Percentiles rank a stretch among this genome's conserved stretches.
Conservation (phyloP, 78 protist species). For the Cavenderia fasciculata region DNA sequence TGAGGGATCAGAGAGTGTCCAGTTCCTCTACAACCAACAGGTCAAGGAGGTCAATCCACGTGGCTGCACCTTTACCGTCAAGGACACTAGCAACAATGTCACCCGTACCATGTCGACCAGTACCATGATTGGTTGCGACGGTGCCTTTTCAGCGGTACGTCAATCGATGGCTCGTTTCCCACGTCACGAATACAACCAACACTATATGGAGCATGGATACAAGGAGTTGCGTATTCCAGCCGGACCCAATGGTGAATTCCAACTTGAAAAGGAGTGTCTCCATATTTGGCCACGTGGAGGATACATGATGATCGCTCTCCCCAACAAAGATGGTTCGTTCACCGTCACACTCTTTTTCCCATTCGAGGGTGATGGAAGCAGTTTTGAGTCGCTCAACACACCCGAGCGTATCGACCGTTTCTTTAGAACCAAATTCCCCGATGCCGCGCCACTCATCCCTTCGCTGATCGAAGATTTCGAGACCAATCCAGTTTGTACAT, state of each 20-base stretch:
- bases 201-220: slow-evolving; percentile 63
- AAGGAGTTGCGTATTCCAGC: slow-evolving; percentile 88
- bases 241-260: slow-evolving; percentile 28
- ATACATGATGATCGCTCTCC: slow-evolving; percentile 93
- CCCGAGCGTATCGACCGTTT: slow-evolving; percentile 15
- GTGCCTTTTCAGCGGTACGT: slow-evolving; percentile 69
- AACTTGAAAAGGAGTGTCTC: slow-evolving; percentile 70
- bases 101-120: neutral
- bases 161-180: slow-evolving; percentile 3
- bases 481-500: slow-evolving; percentile 67
- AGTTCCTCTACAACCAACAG: slow-evolving; percentile 16
- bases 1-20: slow-evolving; percentile 7
- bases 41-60: neutral
- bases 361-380: slow-evolving; percentile 40
- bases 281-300: slow-evolving; percentile 96
- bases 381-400: slow-evolving; percentile 30
- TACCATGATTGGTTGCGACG: slow-evolving; percentile 71
- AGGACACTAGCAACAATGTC: neutral
- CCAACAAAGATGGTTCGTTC: slow-evolving; percentile 88
- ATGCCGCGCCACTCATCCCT: slow-evolving; percentile 76
- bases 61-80: neutral
- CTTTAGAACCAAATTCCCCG: slow-evolving; percentile 72
- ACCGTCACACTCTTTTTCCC: slow-evolving; percentile 94
- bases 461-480: slow-evolving; percentile 50
- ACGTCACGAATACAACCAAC: slow-evolving; percentile 61